Conservation (phyloP, 257 asterid species). For the Paulownia fortunei region DNA sequence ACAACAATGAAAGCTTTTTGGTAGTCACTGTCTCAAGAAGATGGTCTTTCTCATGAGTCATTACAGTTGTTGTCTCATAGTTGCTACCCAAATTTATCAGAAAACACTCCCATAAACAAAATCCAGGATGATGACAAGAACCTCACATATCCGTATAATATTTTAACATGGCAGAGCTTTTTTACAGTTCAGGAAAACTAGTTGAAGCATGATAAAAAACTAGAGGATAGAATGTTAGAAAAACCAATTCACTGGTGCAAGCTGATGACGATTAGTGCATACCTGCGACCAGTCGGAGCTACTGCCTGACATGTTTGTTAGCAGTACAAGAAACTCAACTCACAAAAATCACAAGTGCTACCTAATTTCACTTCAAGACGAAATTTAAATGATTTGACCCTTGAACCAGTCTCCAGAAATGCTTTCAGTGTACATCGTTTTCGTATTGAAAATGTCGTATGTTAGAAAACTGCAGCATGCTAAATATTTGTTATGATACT, state of each 20-base stretch:
- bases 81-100: not conserved
- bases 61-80: no score
- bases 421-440: not conserved
- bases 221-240: not conserved
- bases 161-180: not conserved
- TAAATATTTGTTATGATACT: not conserved
- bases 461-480: slow-evolving; percentile 24
- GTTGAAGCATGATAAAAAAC: slow-evolving; percentile 9
- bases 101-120: not conserved
- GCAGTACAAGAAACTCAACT: slow-evolving; percentile 29
- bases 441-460: slow-evolving; percentile 10
- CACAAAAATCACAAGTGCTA: slow-evolving; percentile 3
- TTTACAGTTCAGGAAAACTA: not conserved
- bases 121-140: not conserved
- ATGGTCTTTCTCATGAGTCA: not conserved
- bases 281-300: slow-evolving; percentile 63
- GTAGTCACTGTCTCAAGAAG: not conserved
- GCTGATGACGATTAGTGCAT: not conserved
- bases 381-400: slow-evolving; percentile 16
- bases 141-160: not conserved
- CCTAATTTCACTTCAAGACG: slow-evolving; percentile 13
- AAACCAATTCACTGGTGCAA: not conserved
- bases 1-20: not conserved
- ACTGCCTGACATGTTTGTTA: slow-evolving; percentile 48
- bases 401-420: slow-evolving; percentile 44